Evolutionary conservation across 2,329 filamentous ascomycete species (phyloP), one percentile per base, ranked within the genome.

Genomic region (Alternaria incomplexa): DNA sequence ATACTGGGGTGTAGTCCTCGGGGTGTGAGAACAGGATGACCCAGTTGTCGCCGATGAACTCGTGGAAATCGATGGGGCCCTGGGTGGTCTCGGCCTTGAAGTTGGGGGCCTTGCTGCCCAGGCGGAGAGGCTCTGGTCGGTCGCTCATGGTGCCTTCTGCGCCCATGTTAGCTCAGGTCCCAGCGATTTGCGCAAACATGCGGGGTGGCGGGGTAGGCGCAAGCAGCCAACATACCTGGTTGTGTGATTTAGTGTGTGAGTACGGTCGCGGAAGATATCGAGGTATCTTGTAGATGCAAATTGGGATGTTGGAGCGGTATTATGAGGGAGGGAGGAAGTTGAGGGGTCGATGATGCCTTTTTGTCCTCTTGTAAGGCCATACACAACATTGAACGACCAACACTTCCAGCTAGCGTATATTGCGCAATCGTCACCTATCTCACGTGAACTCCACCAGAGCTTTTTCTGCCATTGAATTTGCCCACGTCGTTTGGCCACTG

Each of bases 21-120:
- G 89, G 89, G 82, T 91, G 89, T 47, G 89, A 91, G 85, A 91
- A 91, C 70, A 91, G 85, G 66, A 91, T 84, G 64, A 89, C 87
- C 89, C 89, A 91, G 72, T 85, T 88, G 83, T 90, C 84, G 73
- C 88, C 89, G 70, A 91, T 90, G 84, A 88, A 91, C 72, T 90
- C 71, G 82, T 91, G 89, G 85, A 91, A 91, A 81, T 90, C 85
- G 77, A 91, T 90, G 58, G 84, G 84, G 62, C 89, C 89, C 66
- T 84, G 78, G 68, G 89, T 91, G 71, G 89, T 90, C 74, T 90
- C 85, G 65, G 89, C 88, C 72, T 89, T 81, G 84, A 91, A 91
- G 84, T 91, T 87, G 71, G 89, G 89, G 74, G 89, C 89, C 75
- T 82, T 84, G 80, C 84, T 89, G 78, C 89, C 89, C 73, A 91